Evolutionary conservation across 1,284 basidiomycete genomes (phyloP).

Genomic region (Cutaneotrichosporon cutaneum): DNA sequence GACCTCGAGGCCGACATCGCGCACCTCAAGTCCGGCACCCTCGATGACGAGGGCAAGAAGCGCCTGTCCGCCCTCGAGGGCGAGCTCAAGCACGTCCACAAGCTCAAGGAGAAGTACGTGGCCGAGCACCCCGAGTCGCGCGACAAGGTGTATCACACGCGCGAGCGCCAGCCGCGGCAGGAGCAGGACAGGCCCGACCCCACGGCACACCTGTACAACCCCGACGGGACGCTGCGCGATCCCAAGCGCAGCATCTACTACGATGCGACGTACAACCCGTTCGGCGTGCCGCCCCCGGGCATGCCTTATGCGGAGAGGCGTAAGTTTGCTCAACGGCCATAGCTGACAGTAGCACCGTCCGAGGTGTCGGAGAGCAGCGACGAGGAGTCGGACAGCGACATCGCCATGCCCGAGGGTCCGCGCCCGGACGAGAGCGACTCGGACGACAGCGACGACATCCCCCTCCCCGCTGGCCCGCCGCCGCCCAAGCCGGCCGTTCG

Average conservation of each 20-base stretch:
- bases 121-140: conserved; percentile 84
- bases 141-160: conserved; percentile 62
- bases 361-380: conserved; percentile 59
- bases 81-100: conserved; percentile 75
- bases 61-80: conserved; percentile 60
- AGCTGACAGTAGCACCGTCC: conserved; percentile 17
- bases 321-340: conserved; percentile 53
- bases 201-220: conserved; percentile 62
- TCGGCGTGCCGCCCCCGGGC: conserved; percentile 90
- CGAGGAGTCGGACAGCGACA: conserved; percentile 70
- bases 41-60: conserved; percentile 39
- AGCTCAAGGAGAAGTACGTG: conserved; percentile 85
- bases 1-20: conserved; percentile 51
- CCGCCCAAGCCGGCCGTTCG: conserved; percentile 35
- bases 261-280: conserved; percentile 89
- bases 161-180: conserved; percentile 54
- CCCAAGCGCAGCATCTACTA: conserved; percentile 90
- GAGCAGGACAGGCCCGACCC: conserved; percentile 32
- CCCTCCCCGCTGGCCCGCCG: conserved; percentile 54
- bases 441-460: conserved; percentile 54
- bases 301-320: conserved; percentile 88
- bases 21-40: conserved; percentile 35
- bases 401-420: conserved; percentile 79
- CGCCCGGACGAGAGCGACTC: conserved; percentile 58
- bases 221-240: conserved; percentile 75